Evolutionary conservation across 2,329 filamentous ascomycete genomes (phyloP), one percentile per base, ranked within the genome.

Genomic region (Fusarium sp.): DNA sequence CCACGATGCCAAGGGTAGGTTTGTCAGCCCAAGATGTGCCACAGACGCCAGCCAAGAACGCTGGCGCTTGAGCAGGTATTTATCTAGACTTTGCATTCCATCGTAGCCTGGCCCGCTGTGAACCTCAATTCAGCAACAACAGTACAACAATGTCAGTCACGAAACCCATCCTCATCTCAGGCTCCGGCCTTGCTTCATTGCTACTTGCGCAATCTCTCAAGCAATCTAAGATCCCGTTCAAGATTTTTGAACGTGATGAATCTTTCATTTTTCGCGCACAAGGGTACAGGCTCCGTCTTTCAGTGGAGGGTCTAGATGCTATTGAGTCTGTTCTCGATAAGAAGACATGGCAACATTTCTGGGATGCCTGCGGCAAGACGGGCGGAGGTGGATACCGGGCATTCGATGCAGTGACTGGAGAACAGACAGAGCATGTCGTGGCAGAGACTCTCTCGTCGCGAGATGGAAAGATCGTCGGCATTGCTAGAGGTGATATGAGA

Each of bases 401-500:
- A 1, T 81, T 90, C 30, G 81, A 92, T 72, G 89, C 89, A 8
- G 74, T 87, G 8, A 90, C 87, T 0, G 89, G 88, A 1, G 84
- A 88, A 69, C 76, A 79, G 36, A 80, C 84, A 13, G 69, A 81
- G 30, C 77, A 80, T 20, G 42, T 48, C 0, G 45, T 70, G 0
- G 67, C 77, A 18, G 81, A 83, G 70, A 80, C 75, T 4, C 81
- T 91, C 36, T 65, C 80, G 0, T 90, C 87, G 22, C 84, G 89
- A 26, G 89, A 83, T 44, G 89, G 87, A 10, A 90, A 91, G 77
- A 83, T 90, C 14, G 85, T 92, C 1, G 90, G 90, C 2, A 90
- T 92, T 45, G 85, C 89, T 1, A 82, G 90, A 10, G 90, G 90
- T 9, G 89, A 91, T 41, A 92, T 92, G 90, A 84, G 90, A 6